Base-by-base conservation (phyloP, 176 grass and related monocot species). In the Ananas comosus region DNA sequence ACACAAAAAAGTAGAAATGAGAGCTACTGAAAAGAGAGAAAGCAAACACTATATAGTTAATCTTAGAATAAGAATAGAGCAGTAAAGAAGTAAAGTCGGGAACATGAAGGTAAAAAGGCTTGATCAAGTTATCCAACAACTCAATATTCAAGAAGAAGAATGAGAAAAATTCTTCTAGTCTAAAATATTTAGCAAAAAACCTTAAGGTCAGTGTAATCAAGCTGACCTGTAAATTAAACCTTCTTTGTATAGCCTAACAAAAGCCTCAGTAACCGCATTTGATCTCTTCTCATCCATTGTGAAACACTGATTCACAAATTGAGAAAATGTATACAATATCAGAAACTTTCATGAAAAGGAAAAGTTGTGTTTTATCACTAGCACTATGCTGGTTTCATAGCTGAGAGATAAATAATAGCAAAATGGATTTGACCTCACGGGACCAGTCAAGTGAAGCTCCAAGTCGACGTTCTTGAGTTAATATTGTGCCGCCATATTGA, bases 381-480 rank as follows among this genome's bases (percentile, higher is more conserved):
- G 8, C 19, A 59, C 54, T 19, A 8, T 59, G 54, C 19, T 59
- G n/a, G 10, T 59, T 18, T 59, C 19, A 21, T 59, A 59, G 19
- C 13, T 59, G 56, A 61, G 21, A 61, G n/a, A 16, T 18, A 2
- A 19, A 10, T 16, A 9, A 61, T 18, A 9, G 13, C 17, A 59
- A 59, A 16, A 22, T 24, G 48, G 29, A 80, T 51, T 68, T 74
- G 68, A 96, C 92, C 88, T 91, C 88, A 4, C 80, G 88, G 67
- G 83, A 91, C 92, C 92, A 96, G 76, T 96, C 92, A 72, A 96
- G 88, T 13, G 92, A 91, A 64, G 88, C 92, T 72, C 92, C 92
- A 79, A 96, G 83, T 11, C 85, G 81, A 64, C 92, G 83, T 73
- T 88, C 80, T 84, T 96, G 92, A 64, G 73, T 86, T 68, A 96